These are phyloP conservation scores for Spironucleus salmonicida DNA, from an alignment of 208 protist genomes.

Conservation along the genomic window DNA sequence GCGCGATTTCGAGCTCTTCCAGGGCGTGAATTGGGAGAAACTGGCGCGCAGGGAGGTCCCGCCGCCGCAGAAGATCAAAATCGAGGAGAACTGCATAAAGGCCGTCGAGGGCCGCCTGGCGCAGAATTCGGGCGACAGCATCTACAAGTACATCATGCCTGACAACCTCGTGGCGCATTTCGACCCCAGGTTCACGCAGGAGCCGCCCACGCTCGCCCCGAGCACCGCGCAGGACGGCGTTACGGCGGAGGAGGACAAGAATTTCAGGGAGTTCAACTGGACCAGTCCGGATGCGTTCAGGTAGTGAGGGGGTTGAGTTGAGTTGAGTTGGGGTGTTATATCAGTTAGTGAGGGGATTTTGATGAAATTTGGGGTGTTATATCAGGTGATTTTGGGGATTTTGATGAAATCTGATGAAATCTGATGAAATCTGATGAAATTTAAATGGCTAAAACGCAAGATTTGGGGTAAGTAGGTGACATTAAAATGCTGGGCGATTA, in stretches of 20 bases:
- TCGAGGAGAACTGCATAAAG: neutral
- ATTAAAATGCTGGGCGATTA: too few relatives aligned
- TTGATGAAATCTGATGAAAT: too few relatives aligned
- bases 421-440: too few relatives aligned
- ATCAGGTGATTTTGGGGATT: too few relatives aligned
- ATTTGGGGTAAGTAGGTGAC: too few relatives aligned
- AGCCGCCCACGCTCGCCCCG: neutral
- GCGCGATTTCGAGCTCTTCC: slow-evolving; percentile 14
- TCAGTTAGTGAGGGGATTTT: too few relatives aligned
- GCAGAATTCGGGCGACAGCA: neutral
- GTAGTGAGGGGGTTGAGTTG: too few relatives aligned
- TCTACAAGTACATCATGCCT: slow-evolving; percentile 9
- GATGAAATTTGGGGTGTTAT: too few relatives aligned
- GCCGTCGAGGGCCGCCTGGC: neutral
- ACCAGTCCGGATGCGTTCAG: slow-evolving; percentile 16
- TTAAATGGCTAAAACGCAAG: too few relatives aligned
- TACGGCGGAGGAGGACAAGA: neutral
- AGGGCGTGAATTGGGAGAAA: slow-evolving; percentile 22
- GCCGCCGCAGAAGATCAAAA: slow-evolving; percentile 7
- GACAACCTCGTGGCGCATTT: slow-evolving; percentile 23
- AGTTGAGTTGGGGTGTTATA: too few relatives aligned
- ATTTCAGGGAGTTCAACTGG: slow-evolving; percentile 23
- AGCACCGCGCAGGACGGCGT: neutral
- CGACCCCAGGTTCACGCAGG: slow-evolving; percentile 22
- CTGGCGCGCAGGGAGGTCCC: neutral